These are phyloP conservation scores for Yamadazyma sp. DNA, from an alignment of 1,139 yeast species.

Conservation along the genomic window DNA sequence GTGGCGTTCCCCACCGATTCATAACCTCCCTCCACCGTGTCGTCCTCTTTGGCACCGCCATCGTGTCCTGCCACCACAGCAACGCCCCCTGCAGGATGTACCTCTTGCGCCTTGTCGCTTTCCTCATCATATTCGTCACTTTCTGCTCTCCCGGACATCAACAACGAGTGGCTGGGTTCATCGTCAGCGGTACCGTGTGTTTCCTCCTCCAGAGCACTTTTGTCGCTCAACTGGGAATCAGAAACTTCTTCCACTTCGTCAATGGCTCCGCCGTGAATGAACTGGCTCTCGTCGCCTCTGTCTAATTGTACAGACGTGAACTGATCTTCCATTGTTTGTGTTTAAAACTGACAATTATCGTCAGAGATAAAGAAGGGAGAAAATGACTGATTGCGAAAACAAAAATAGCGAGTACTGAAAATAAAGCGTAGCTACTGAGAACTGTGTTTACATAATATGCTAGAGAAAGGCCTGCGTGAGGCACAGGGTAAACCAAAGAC, in stretches of 20 bases:
- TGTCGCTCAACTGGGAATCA: constrained; percentile 5
- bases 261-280: constrained; percentile 4
- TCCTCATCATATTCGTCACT: neutral
- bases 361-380: constrained; percentile 1
- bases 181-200: constrained; percentile 4
- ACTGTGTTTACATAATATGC: too few relatives aligned
- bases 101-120: neutral
- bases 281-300: constrained; percentile 36
- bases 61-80: too few relatives aligned
- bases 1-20: neutral
- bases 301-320: constrained; percentile 63
- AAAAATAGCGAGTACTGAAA: neutral
- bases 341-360: neutral
- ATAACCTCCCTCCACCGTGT: too few relatives aligned
- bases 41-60: neutral
- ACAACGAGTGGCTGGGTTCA: constrained; percentile 18
- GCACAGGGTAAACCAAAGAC: too few relatives aligned
- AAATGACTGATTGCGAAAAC: constrained; percentile 2
- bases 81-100: neutral
- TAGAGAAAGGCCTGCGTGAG: too few relatives aligned
- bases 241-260: constrained; percentile 10
- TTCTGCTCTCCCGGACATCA: constrained; percentile 1
- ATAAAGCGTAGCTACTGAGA: too few relatives aligned
- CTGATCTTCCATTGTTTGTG: constrained; percentile 43
- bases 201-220: too few relatives aligned